phyloP scores from a whole-genome alignment of 768 basidiomycete genomes.

The Boletus reticulatus region DNA sequence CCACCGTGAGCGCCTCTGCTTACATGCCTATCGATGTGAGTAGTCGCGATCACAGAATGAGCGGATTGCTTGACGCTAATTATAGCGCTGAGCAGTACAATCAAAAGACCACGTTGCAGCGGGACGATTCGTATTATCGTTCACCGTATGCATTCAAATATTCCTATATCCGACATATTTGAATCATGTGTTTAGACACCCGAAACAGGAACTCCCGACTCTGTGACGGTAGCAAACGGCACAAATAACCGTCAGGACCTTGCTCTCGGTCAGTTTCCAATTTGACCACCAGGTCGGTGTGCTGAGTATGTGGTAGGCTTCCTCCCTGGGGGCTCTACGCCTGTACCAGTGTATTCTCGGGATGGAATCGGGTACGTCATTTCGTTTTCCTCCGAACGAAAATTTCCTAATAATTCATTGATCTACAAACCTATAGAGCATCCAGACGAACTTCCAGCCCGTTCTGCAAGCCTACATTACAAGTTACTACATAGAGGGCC shows the following conservation, averaged over 20 bases:
- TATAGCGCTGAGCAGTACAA: background rate
- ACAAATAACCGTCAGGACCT: background rate
- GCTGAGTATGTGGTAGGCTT: background rate
- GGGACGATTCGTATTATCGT: no score
- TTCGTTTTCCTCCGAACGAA: background rate
- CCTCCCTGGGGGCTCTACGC: no score
- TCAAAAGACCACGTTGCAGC: background rate
- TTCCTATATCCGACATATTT: background rate
- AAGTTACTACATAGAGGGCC: background rate
- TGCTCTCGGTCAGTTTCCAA: background rate
- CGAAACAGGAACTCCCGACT: background rate
- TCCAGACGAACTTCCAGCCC: background rate
- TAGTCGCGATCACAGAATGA: no score
- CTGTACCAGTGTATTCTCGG: background rate
- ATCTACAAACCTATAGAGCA: background rate
- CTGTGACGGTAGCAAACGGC: background rate
- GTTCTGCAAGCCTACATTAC: background rate
- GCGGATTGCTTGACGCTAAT: background rate
- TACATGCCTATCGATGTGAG: no score
- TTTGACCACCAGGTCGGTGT: background rate
- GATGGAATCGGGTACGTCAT: background rate
- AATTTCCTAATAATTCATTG: no score
- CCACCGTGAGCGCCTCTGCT: no score
- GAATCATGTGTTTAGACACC: background rate
- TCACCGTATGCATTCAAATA: background rate